Base-by-base conservation (phyloP, 192 early-diverging fungal species). In the Backusella australiensis region DNA sequence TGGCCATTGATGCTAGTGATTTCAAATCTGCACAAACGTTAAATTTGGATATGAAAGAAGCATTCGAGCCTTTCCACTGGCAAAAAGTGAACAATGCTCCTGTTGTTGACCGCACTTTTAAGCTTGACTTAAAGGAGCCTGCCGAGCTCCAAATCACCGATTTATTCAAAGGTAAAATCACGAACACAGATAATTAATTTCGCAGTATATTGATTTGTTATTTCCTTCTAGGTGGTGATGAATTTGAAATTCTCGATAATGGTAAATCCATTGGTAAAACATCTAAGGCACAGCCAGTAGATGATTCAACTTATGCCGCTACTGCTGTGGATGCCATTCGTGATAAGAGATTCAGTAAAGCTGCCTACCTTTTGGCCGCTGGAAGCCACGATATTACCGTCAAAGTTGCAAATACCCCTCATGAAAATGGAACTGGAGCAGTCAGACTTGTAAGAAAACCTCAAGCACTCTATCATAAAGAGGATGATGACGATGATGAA, bases 41-140 rank as follows among this genome's bases (percentile, higher is more conserved):
- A 15, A 34, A 44, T 9, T 49, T 73, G 5, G 41, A 53, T 1
- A 42, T 36, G 32, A 59, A 59, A 23, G 52, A 59, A 34, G 9
- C 41, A 53, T 73, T 52, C 6, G 46, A 73, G n/a, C 34, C 72
- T 49, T 73, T 73, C n/a, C 41, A 73, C 72, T 73, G 52, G 72
- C 44, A 35, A 49, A 35, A 23, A 1, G 32, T 32, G 6, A 17
- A n/a, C 4, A 35, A 26, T 35, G 53, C 21, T 19, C n/a, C 49
- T 32, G 49, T 59, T 56, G 72, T 73, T 6, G 72, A 73, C 34
- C 23, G 49, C 15, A 35, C 72, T 17, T 73, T 73, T 34, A 53
- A 34, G 19, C 17, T 73, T 53, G 52, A 35, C 3, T 53, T 73
- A 6, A 21, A 23, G 14, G 49, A 73, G 19, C 72, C 72, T 9